Evolutionary conservation across 352 stramenopile species (phyloP), one percentile per base, ranked within the genome.

Genomic region (Peronosclerospora sorghi): DNA sequence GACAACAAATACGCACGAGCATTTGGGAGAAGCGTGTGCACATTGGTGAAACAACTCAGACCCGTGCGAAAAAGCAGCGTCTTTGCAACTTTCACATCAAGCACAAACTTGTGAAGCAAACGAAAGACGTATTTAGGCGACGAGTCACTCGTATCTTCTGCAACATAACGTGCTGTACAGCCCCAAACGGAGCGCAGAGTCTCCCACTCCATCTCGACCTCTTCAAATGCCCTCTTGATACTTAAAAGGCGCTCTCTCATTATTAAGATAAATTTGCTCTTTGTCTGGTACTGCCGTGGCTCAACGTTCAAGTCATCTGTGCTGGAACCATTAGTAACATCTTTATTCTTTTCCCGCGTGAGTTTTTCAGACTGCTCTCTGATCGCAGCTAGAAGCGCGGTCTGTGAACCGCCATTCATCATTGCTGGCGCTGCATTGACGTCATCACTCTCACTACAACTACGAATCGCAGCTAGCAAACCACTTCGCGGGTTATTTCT

Each of bases 21-120:
- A 29, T 68, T 51, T 12, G 62, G 59, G n/a, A 71, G 43, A 14
- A 75, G 41, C 15, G 53, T 4, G 44, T 46, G 51, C 7, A 44
- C 43, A 23, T 69, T 58, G 41, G 24, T 67, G 26, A 56, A 29
- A 29, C 85, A 84, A 39, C 37, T 66, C 13, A 86, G 8, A 0
- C 74, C 77, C 23, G 75, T 72, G 3, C 74, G 66, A 15, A 72
- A 75, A 1, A 86, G 56, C 27, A 85, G 38, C 2, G 62, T 59
- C 29, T 83, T 82, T 4, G 71, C 71, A 5, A 86, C 69, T 44
- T 83, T 84, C 19, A 90, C 73, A 39, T 90, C 77, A 9, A 90
- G 42, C 14, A 83, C 46, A 42, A 90, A 87, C 8, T 74, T 64
- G 47, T 90, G 72, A 8, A 90, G 45, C 1, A 90, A 48, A 6